Evolutionary conservation across 2,329 filamentous ascomycete genomes (phyloP), one percentile per base, ranked within the genome.

Genomic region (Cladophialophora chaetospira): DNA sequence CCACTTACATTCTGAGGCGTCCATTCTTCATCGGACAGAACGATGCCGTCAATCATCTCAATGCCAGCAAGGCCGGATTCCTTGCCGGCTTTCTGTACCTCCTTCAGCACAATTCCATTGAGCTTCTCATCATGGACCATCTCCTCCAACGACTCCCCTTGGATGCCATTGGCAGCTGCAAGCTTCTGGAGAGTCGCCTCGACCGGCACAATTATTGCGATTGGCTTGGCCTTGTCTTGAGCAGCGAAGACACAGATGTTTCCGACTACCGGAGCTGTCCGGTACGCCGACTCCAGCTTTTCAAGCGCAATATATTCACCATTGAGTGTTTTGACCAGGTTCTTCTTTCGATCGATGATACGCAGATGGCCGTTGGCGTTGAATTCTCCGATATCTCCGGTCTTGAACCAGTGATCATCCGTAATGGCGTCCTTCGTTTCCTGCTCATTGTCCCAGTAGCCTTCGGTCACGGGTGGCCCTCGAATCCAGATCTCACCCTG

Each of bases 241-340:
- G 90, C 88, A 38, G 90, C 92, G 69, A 94, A 88, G 38, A 96
- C 82, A 79, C 94, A 94, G 70, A 97, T 85, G 75, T 96, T 96
- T 58, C 83, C 83, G 17, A 96, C 90, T 8, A 88, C 83, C n/a
- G 84, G 81, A 8, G 83, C 84, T 43, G 89, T 86, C 61, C 92
- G 87, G 77, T 97, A 97, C 53, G 96, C 81, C 2, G 92, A 88
- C 77, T 97, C 93, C 58, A 97, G 85, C 79, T 92, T 97, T 79
- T 97, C 93, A 3, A 99, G 83, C 19, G 93, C 94, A 72, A 97
- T 95, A 75, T 97, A 97, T 79, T 97, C 93, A 66, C 93, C 93
- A 59, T 92, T 91, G 63, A 90, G 83, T 62, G 94, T 92, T 85
- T 97, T 97, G 74, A 97, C 89, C 54, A 97, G 79, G 76, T 97